phyloP scores from a whole-genome alignment of 805 yeast genomes.

The Cephaloascus fragrans region DNA sequence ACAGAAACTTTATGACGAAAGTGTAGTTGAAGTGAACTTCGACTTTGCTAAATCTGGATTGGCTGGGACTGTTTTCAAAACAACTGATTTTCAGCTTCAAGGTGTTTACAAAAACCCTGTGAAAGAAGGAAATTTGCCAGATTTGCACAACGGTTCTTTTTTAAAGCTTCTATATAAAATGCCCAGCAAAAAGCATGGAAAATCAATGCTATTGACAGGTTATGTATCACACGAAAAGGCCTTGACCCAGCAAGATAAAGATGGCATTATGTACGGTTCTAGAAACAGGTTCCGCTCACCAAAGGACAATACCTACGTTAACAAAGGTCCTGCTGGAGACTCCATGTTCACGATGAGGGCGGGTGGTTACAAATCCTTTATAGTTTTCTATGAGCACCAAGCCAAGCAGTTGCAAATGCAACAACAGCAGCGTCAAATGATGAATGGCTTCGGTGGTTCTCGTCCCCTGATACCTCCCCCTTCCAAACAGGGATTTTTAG shows the following conservation, averaged over 20 bases:
- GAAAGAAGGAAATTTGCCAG: conserved; percentile 29
- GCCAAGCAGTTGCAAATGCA: conserved; percentile 3
- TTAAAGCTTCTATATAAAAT: conserved; percentile 42
- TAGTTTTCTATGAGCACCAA: conserved; percentile 20
- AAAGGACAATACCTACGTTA: conserved; percentile 1
- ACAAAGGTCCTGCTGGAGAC: conserved; percentile 35
- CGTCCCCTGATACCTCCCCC: not conserved
- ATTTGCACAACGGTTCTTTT: conserved; percentile 28
- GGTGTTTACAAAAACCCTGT: conserved; percentile 35
- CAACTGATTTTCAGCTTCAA: conserved; percentile 22
- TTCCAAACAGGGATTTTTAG: not conserved
- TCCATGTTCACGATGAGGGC: conserved; percentile 34
- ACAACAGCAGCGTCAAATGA: conserved; percentile 7
- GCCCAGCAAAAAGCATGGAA: conserved; percentile 54
- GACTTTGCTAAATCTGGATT: conserved; percentile 43
- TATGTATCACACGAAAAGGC: conserved; percentile 53
- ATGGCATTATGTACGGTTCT: conserved; percentile 40
- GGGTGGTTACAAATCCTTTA: conserved; percentile 42
- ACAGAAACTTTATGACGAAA: conserved; percentile 29
- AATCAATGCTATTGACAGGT: conserved; percentile 80
- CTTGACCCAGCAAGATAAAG: conserved; percentile 61
- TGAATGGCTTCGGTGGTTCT: conserved; percentile 4
- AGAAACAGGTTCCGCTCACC: conserved; percentile 2
- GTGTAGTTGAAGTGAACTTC: conserved; percentile 20
- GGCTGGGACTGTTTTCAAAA: conserved; percentile 42